A percentile compares a stretch with the other conserved stretches of the same genome.
These are phyloP conservation scores for Heteromeles arbutifolia DNA, from an alignment of 306 rosid species.

Conservation along the genomic window DNA sequence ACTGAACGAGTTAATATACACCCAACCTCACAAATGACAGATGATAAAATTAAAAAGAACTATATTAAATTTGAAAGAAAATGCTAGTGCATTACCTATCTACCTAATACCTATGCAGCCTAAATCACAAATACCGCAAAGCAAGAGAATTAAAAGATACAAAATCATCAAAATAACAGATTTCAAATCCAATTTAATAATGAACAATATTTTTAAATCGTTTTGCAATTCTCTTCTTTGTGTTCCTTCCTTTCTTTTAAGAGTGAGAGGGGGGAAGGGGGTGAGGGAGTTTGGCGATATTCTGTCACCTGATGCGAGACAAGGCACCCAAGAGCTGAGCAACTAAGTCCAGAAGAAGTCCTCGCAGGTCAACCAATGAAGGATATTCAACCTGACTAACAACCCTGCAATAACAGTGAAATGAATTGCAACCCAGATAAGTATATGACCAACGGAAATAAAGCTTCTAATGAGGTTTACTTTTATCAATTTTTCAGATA, in stretches of 20 bases:
- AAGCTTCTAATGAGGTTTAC: not conserved
- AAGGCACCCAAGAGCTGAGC: slow-evolving; percentile 97
- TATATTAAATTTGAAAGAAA: not conserved
- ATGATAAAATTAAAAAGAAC: not conserved
- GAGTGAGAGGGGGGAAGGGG: not conserved
- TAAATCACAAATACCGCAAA: not conserved
- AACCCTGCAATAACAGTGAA: slow-evolving; percentile 68
- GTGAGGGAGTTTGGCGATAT: not conserved
- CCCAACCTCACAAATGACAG: not conserved
- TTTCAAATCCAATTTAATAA: slow-evolving; percentile 5
- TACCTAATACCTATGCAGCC: slow-evolving; percentile 7
- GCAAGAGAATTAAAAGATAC: slow-evolving; percentile 2
- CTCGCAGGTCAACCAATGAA: slow-evolving; percentile 92
- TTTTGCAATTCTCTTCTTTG: not conserved
- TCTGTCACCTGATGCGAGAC: slow-evolving; percentile 89
- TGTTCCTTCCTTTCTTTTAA: not conserved
- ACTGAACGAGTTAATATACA: not conserved
- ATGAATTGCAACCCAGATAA: slow-evolving; percentile 1
- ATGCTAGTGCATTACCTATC: not conserved
- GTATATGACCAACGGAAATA: not conserved
- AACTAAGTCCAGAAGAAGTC: slow-evolving; percentile 96
- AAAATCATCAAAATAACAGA: slow-evolving; percentile 3
- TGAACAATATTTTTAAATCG: not conserved
- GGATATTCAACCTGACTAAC: slow-evolving; percentile 99
- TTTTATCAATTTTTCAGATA: not conserved